phyloP scores from a whole-genome alignment of 2,329 filamentous ascomycete genomes.

The Xylariaceae sp. region DNA sequence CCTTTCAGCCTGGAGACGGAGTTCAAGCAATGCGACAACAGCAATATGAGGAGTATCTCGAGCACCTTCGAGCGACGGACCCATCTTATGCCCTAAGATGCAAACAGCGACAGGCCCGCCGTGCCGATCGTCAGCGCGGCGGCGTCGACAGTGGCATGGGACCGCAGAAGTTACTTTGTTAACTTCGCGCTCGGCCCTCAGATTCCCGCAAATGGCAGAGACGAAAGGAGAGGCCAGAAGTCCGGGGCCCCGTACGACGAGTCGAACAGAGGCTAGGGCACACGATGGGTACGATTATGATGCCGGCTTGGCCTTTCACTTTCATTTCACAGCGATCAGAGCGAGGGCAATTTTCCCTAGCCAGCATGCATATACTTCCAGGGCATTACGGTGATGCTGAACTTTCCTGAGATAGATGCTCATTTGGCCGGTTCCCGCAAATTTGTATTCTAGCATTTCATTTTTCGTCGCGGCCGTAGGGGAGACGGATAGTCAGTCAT shows the following conservation, averaged over 20 bases:
- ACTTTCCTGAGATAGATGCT: slow-evolving; percentile 14
- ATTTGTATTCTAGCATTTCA: slow-evolving; percentile 11
- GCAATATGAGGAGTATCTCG: slow-evolving; percentile 33
- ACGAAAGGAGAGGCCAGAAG: background rate
- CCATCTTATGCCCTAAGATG: slow-evolving; percentile 28
- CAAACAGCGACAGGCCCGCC: slow-evolving; percentile 30
- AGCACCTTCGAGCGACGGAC: slow-evolving; percentile 26
- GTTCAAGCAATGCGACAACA: slow-evolving; percentile 24
- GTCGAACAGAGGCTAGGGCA: background rate
- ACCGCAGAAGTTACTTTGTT: background rate
- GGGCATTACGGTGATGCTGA: slow-evolving; percentile 10
- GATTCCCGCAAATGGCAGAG: background rate
- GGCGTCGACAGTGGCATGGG: background rate
- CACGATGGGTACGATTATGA: background rate
- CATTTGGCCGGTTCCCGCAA: slow-evolving; percentile 13
- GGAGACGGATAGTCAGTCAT: slow-evolving; percentile 3
- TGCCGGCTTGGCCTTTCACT: slow-evolving; percentile 11
- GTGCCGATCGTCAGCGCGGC: slow-evolving; percentile 21
- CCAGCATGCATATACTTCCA: slow-evolving; percentile 18
- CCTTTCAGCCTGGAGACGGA: slow-evolving; percentile 24
- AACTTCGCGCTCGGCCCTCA: background rate
- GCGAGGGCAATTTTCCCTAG: slow-evolving; percentile 20
- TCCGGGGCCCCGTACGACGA: background rate
- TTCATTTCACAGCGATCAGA: slow-evolving; percentile 21
- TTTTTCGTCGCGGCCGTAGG: background rate